A percentile compares a stretch with the other conserved stretches of the same genome.
Conservation (phyloP, 495 filamentous ascomycete species). For the Penicillium bialowiezense region DNA sequence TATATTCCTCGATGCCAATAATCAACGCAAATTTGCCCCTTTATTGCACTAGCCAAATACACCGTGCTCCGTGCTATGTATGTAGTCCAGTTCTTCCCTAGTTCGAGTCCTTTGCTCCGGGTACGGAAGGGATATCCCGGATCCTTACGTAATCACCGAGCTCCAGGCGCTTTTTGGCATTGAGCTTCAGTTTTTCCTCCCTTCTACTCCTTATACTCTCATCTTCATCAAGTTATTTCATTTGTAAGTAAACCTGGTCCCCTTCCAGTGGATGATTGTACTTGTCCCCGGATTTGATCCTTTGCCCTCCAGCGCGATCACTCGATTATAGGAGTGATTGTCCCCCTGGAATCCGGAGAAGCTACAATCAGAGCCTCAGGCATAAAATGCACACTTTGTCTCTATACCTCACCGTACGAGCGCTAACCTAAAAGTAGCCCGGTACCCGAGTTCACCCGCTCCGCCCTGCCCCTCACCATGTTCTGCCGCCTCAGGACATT, state of each 20-base stretch:
- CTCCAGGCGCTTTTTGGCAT: constrained; percentile 21
- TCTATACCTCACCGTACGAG: constrained; percentile 16
- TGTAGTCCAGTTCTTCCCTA: neutral
- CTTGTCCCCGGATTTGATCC: neutral
- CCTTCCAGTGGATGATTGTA: neutral
- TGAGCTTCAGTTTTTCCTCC: constrained; percentile 24
- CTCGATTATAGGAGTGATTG: neutral
- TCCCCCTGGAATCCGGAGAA: constrained; percentile 9
- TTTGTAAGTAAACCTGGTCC: constrained; percentile 16
- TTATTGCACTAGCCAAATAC: neutral
- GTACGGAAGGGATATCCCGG: constrained; percentile 12
- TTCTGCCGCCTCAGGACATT: constrained; percentile 49
- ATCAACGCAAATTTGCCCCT: neutral
- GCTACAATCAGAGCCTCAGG: constrained; percentile 5
- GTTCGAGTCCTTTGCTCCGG: neutral
- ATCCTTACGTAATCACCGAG: constrained; percentile 17
- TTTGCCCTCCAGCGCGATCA: neutral
- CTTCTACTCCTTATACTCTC: constrained; percentile 13
- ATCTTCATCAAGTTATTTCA: constrained; percentile 16
- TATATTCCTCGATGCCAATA: neutral
- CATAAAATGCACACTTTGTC: constrained; percentile 20
- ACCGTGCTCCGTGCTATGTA: too few relatives aligned
- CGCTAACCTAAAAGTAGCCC: constrained; percentile 27
- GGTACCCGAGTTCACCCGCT: constrained; percentile 29
- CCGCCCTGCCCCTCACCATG: constrained; percentile 49